A percentile compares a stretch with the other conserved stretches of the same genome.
These are phyloP conservation scores for Silene noctiflora DNA, from an alignment of 179 eudicot genomes.

Conservation along the genomic window DNA sequence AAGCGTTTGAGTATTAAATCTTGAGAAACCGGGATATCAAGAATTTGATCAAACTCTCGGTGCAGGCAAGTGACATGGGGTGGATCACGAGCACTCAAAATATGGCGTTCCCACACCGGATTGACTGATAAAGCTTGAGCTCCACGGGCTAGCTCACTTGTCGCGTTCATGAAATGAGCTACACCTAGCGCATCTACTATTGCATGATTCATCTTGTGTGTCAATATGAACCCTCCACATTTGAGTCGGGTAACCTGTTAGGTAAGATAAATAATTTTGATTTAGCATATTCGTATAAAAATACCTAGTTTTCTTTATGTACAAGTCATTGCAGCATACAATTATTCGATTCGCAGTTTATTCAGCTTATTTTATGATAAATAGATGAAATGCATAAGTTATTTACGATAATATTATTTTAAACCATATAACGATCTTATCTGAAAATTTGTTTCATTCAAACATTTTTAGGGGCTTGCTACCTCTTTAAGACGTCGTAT, in stretches of 20 bases:
- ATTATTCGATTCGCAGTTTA: too few relatives aligned
- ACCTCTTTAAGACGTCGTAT: too few relatives aligned
- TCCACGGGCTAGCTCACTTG: neutral
- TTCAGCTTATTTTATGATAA: too few relatives aligned
- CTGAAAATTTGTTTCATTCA: too few relatives aligned
- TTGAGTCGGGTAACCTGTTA: neutral
- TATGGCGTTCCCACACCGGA: neutral
- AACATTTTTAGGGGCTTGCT: too few relatives aligned
- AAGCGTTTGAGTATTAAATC: neutral
- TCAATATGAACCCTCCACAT: neutral
- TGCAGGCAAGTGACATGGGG: neutral
- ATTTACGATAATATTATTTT: too few relatives aligned
- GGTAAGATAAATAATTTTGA: too few relatives aligned
- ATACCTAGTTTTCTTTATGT: too few relatives aligned
- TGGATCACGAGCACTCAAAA: neutral
- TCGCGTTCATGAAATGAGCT: neutral
- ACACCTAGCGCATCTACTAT: neutral
- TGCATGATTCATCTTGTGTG: neutral
- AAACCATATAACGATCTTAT: too few relatives aligned
- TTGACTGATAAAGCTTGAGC: neutral
- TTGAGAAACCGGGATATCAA: neutral
- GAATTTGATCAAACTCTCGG: neutral
- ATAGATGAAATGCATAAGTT: too few relatives aligned
- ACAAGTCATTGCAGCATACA: too few relatives aligned
- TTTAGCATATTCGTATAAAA: too few relatives aligned